Evolutionary conservation across 352 stramenopile species (phyloP).

Genomic region (Hyaloperonospora arabidopsidis): DNA sequence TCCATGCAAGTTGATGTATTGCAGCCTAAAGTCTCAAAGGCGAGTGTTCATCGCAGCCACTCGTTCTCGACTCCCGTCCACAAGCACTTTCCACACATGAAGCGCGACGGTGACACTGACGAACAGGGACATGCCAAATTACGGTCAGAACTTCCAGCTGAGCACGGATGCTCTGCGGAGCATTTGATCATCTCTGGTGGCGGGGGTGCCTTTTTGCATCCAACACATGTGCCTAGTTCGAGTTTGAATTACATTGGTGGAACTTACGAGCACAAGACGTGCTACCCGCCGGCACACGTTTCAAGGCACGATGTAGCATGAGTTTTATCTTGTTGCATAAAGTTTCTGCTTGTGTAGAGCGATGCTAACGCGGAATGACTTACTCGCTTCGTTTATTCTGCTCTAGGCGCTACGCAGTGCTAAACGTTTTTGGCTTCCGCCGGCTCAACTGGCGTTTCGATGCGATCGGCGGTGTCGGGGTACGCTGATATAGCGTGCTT

Average conservation of each 20-base stretch:
- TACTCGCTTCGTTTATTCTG: constrained; percentile 2
- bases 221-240: constrained; percentile 73
- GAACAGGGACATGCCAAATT: constrained; percentile 5
- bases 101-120: constrained; percentile 12
- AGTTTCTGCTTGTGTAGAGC: neutral
- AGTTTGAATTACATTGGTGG: constrained; percentile 55
- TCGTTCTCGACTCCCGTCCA: constrained; percentile 29
- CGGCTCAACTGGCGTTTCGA: constrained; percentile 92
- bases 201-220: constrained; percentile 85
- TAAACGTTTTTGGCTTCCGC: constrained; percentile 86
- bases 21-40: constrained; percentile 9
- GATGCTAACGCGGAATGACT: constrained; percentile 4
- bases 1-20: constrained; percentile 26
- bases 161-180: constrained; percentile 27
- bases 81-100: constrained; percentile 80
- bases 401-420: constrained; percentile 62
- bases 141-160: constrained; percentile 3
- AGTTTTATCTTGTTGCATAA: neutral
- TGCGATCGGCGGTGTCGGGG: constrained; percentile 80
- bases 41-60: constrained; percentile 24
- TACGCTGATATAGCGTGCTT: constrained; percentile 24
- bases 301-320: constrained; percentile 39
- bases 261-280: constrained; percentile 67
- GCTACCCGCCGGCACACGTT: constrained; percentile 78
- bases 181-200: constrained; percentile 86